Conservation (phyloP, 805 yeast genomes). For the Yarrowia porcina region DNA sequence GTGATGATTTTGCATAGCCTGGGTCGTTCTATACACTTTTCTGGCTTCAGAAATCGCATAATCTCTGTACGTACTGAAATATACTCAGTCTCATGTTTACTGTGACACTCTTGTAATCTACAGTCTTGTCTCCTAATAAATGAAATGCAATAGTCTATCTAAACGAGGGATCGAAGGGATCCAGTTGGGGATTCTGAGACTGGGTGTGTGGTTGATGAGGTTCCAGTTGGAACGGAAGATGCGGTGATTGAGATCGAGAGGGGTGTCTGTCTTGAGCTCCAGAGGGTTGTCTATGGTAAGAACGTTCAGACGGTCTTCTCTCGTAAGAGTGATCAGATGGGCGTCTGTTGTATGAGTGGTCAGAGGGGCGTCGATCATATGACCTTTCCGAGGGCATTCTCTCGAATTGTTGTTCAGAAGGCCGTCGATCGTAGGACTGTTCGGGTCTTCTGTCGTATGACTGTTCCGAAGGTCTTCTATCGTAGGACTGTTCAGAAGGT, state of each 20-base stretch:
- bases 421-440: neutral
- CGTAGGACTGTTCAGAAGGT: neutral
- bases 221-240: constrained; percentile 1
- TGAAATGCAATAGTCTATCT: neutral
- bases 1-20: too few species aligned
- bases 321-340: neutral
- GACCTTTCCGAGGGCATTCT: neutral
- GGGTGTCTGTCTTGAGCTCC: neutral
- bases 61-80: neutral
- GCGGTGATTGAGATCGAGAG: neutral
- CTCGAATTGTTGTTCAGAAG: neutral
- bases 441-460: neutral
- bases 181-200: neutral
- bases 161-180: constrained; percentile 2
- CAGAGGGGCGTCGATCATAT: neutral
- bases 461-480: neutral
- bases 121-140: neutral
- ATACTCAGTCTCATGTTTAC: neutral
- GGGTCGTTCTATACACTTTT: neutral
- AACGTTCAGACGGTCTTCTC: neutral
- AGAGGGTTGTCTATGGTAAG: neutral
- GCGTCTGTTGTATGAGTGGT: neutral
- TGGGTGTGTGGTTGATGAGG: neutral
- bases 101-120: neutral
- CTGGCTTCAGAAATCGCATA: neutral